phyloP scores from a whole-genome alignment of 371 early-diverging fungal genomes.

The Mucor saturninus region DNA sequence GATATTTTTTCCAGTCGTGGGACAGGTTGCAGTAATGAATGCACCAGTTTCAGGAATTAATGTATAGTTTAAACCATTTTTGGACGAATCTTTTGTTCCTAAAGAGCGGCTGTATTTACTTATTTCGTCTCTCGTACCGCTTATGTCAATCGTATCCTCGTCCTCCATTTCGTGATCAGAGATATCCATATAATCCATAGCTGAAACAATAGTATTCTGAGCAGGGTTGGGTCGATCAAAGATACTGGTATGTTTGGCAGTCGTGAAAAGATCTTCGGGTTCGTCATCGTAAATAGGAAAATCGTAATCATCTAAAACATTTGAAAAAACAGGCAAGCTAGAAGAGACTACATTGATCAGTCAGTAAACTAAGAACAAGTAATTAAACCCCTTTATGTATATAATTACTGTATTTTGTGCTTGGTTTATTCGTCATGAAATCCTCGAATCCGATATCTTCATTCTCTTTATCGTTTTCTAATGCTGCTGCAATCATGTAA shows the following conservation, averaged over 20 bases:
- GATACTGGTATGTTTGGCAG: neutral
- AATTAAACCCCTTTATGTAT: no score
- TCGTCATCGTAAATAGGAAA: neutral
- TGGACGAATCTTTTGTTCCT: neutral
- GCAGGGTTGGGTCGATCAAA: neutral
- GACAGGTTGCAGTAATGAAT: conserved; percentile 32
- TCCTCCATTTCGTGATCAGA: conserved; percentile 4
- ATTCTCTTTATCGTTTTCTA: conserved; percentile 17
- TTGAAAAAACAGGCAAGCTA: neutral
- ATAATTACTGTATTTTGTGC: no score
- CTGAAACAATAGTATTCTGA: neutral
- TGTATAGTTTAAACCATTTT: conserved; percentile 15
- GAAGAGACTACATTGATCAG: neutral
- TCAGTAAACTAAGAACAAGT: neutral
- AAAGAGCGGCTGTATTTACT: neutral
- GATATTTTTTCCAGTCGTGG: conserved; percentile 47
- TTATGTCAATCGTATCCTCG: neutral
- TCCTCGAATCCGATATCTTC: conserved; percentile 17
- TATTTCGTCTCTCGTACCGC: neutral
- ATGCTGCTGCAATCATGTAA: conserved; percentile 19
- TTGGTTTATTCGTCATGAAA: conserved; percentile 7
- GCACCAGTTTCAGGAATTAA: conserved; percentile 24
- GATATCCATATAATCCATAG: conserved; percentile 22
- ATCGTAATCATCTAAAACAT: neutral
- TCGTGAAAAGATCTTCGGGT: neutral